phyloP scores from a whole-genome alignment of 2,329 filamentous ascomycete genomes.

The Botrytis elliptica region DNA sequence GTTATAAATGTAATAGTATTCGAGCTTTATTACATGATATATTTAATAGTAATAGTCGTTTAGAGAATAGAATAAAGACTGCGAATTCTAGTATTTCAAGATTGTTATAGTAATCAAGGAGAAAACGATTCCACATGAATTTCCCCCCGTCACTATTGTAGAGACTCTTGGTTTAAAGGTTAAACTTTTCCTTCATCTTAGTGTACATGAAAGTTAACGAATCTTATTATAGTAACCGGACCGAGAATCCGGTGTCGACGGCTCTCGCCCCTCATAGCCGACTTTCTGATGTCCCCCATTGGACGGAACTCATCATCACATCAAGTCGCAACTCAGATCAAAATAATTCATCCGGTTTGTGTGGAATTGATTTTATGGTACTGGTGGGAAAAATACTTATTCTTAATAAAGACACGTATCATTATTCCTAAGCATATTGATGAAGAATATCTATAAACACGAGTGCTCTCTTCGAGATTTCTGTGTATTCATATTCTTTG shows the following conservation, averaged over 20 bases:
- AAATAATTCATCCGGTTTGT: not conserved
- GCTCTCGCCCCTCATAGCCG: not conserved
- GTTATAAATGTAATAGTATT: too few species aligned
- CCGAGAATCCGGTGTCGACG: not conserved
- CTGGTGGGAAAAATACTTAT: not conserved
- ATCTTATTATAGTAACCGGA: not conserved
- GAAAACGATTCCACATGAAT: not conserved
- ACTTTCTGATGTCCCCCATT: not conserved
- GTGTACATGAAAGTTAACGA: not conserved
- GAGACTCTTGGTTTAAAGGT: not conserved
- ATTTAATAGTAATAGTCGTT: too few species aligned
- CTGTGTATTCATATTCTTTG: too few species aligned
- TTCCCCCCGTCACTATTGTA: not conserved
- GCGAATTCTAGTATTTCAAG: too few species aligned
- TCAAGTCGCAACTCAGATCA: not conserved
- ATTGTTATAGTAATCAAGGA: too few species aligned
- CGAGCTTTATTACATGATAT: too few species aligned
- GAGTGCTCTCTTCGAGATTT: not conserved
- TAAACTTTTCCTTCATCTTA: not conserved
- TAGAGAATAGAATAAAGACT: too few species aligned
- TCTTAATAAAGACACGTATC: not conserved
- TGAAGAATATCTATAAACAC: not conserved
- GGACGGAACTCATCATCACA: not conserved
- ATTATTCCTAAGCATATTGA: not conserved
- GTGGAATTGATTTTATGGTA: not conserved